Base-by-base conservation (phyloP, 2,329 filamentous ascomycete species). In the Pleomassaria siparia region DNA sequence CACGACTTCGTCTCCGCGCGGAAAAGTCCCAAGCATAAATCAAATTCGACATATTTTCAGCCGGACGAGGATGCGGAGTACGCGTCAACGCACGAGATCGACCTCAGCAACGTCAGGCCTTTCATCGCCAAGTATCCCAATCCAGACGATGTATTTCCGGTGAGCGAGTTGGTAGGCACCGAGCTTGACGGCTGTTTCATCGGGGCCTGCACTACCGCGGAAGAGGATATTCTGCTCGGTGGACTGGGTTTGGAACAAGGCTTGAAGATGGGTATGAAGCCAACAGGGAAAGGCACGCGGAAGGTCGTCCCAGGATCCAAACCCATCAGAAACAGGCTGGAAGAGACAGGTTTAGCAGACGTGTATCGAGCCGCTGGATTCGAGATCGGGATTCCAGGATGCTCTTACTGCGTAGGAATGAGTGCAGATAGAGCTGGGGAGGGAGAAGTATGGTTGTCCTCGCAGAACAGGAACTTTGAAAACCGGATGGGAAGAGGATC, bases 401-500 rank as follows among this genome's bases (percentile, higher is more conserved):
- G 74, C 54, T 74, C 69, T 28, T 76, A 74, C 50, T 77, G 75
- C 33, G 74, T 76, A 4, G 73, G 74, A 1, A 72, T 76, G 61
- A 62, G 58, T 9, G 72, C 69, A 1, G 75, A 76, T 50, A 61
- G 67, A 43, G 74, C 74, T 2, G 63, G 44, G 1, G 55, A 67
- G 6, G 74, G 73, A 1, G 73, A 75, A 49, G 68, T 71, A 1
- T 77, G 75, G 74, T 53, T 77, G 2, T 71, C 63, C n/a, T 74
- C 70, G 11, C 73, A 77, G 55, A 77, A 78, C 47, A 62, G 74
- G 10, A 77, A 78, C 52, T 77, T 76, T 47, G 56, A 73, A 50
- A 76, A 78, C 49, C 56, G 74, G 2, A 77, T 76, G 72, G 73
- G 73, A 2, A 65, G 62, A 52, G 72, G 72, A 0, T 67, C 73